Evolutionary conservation across 495 filamentous ascomycete genomes (phyloP).

Genomic region (Xylaria grammica): DNA sequence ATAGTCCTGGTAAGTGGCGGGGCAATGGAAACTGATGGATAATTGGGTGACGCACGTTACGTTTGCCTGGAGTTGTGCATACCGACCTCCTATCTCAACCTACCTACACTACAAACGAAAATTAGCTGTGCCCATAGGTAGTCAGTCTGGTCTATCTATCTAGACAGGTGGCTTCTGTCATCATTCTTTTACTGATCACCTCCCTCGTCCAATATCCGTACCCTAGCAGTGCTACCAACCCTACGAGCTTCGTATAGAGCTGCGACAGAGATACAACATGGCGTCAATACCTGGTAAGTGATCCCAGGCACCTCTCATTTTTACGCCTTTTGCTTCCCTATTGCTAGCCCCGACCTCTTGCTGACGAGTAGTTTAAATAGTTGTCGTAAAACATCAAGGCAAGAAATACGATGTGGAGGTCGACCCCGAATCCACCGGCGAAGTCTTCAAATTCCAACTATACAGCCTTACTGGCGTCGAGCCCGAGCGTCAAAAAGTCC

Average conservation of each 20-base stretch:
- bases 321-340: not conserved
- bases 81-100: too few relatives aligned
- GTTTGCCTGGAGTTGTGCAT: conserved; percentile 30
- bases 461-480: conserved; percentile 96
- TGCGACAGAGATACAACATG: conserved; percentile 49
- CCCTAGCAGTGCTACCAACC: not conserved
- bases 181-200: too few relatives aligned
- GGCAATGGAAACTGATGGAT: conserved; percentile 30
- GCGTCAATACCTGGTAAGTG: conserved; percentile 65
- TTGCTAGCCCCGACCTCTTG: not conserved
- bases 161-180: too few relatives aligned
- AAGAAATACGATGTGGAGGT: conserved; percentile 94
- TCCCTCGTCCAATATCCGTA: too few relatives aligned
- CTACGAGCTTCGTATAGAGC: not conserved
- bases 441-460: conserved; percentile 93
- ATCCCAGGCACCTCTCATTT: not conserved
- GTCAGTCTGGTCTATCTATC: too few relatives aligned
- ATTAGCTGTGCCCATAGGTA: too few relatives aligned
- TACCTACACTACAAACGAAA: too few relatives aligned
- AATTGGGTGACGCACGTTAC: conserved; percentile 36
- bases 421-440: conserved; percentile 81
- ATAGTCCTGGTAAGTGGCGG: too few relatives aligned
- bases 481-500: conserved; percentile 92
- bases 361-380: conserved; percentile 48
- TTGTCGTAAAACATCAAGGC: conserved; percentile 92